phyloP scores from a whole-genome alignment of 371 early-diverging fungal genomes.

The Coemansia sp. region DNA sequence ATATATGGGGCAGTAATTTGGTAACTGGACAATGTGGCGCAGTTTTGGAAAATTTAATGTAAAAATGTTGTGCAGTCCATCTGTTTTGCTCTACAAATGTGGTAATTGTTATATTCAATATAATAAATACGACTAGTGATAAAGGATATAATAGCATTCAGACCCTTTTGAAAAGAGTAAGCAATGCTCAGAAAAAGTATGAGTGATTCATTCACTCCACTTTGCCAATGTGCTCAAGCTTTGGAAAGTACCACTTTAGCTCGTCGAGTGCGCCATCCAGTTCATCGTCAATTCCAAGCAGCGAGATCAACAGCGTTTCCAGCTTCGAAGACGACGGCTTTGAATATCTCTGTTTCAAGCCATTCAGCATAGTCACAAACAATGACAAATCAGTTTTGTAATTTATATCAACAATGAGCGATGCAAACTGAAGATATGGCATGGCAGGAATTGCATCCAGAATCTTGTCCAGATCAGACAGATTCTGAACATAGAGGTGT shows the following conservation, averaged over 20 bases:
- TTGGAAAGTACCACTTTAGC: not conserved
- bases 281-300: not conserved
- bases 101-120: too few relatives aligned
- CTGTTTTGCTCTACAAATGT: too few relatives aligned
- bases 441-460: not conserved
- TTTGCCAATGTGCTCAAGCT: not conserved
- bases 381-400: not conserved
- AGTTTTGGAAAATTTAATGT: too few relatives aligned
- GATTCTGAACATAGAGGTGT: not conserved
- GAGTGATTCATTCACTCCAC: too few relatives aligned
- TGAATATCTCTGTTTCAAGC: not conserved
- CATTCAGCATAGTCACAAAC: not conserved
- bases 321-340: not conserved
- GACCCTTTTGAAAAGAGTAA: too few relatives aligned
- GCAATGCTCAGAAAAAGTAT: too few relatives aligned
- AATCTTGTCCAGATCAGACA: not conserved
- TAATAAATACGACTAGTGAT: too few relatives aligned
- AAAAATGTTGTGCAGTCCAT: too few relatives aligned
- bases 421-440: not conserved
- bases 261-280: not conserved
- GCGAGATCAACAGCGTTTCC: not conserved
- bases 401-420: not conserved
- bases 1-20: too few relatives aligned
- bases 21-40: too few relatives aligned
- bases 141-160: too few relatives aligned